Conservation (phyloP, 306 rosid genomes). For the Dalbergia cochinchinensis region DNA sequence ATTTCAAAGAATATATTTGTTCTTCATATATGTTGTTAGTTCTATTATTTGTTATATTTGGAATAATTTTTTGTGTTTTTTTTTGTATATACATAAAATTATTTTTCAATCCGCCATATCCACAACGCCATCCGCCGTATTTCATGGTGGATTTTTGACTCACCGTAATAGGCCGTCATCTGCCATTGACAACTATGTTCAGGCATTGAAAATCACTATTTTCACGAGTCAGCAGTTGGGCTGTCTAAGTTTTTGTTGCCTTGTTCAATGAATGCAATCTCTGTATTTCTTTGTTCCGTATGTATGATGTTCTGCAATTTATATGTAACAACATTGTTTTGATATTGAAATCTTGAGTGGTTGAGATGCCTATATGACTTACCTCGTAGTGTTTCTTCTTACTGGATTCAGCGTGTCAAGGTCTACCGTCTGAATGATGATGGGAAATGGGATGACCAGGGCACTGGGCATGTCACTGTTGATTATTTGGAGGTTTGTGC, state of each 20-base stretch:
- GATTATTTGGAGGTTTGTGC: slow-evolving; percentile 88
- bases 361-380: slow-evolving; percentile 5
- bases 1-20: too few species aligned
- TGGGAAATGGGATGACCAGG: slow-evolving; percentile 99
- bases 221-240: slow-evolving; percentile 15
- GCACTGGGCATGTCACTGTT: slow-evolving; percentile 91
- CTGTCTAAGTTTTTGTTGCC: slow-evolving; percentile 7
- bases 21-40: too few species aligned
- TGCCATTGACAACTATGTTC: too few species aligned
- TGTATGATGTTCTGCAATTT: slow-evolving; percentile 19
- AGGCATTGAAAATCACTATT: neutral
- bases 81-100: too few species aligned
- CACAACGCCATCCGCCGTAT: too few species aligned
- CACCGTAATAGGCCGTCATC: too few species aligned
- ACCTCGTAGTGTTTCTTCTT: slow-evolving; percentile 19
- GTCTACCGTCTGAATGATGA: slow-evolving; percentile 86
- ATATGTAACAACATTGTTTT: slow-evolving; percentile 1
- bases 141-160: too few species aligned
- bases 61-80: too few species aligned
- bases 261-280: slow-evolving; percentile 36
- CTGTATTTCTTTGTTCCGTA: slow-evolving; percentile 18
- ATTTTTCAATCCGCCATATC: too few species aligned
- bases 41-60: too few species aligned
- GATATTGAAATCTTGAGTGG: slow-evolving; percentile 19
- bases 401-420: slow-evolving; percentile 85